phyloP scores from a whole-genome alignment of 2,329 filamentous ascomycete genomes.

The Phyllosticta capitalensis region DNA sequence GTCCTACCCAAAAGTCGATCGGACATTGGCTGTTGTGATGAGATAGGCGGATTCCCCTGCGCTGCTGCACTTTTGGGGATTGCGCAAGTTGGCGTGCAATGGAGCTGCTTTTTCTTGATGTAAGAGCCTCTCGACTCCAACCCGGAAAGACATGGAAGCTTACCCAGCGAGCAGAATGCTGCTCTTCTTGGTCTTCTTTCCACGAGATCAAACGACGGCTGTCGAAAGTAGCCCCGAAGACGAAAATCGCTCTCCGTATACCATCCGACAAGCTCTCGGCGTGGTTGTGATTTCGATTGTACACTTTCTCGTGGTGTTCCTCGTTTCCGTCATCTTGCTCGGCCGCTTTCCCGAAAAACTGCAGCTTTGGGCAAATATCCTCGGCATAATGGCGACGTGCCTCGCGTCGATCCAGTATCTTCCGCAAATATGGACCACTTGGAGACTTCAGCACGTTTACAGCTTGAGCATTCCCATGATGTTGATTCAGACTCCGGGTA shows the following conservation, averaged over 20 bases:
- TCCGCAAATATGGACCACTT: conserved; percentile 91
- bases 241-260: conserved; percentile 29
- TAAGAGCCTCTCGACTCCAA: conserved; percentile 29
- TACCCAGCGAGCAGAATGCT: conserved; percentile 53
- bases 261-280: conserved; percentile 67
- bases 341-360: conserved; percentile 55
- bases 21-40: conserved; percentile 78
- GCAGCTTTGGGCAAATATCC: conserved; percentile 70
- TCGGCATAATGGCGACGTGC: conserved; percentile 68
- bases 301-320: conserved; percentile 64
- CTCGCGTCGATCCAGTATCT: conserved; percentile 86
- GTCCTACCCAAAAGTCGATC: conserved; percentile 72
- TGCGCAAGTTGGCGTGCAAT: conserved; percentile 83
- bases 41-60: conserved; percentile 74
- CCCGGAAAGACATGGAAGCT: not conserved
- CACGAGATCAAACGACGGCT: conserved; percentile 25
- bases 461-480: conserved; percentile 96
- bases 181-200: conserved; percentile 93
- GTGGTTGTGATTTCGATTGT: conserved; percentile 65
- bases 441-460: conserved; percentile 71
- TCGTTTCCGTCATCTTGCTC: conserved; percentile 56
- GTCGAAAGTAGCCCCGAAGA: conserved; percentile 15
- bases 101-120: conserved; percentile 88
- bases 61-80: conserved; percentile 79
- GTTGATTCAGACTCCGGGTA: conserved; percentile 93